These are phyloP conservation scores for Achaetomium macrosporum DNA, from an alignment of 2,329 filamentous ascomycete genomes.

Conservation along the genomic window DNA sequence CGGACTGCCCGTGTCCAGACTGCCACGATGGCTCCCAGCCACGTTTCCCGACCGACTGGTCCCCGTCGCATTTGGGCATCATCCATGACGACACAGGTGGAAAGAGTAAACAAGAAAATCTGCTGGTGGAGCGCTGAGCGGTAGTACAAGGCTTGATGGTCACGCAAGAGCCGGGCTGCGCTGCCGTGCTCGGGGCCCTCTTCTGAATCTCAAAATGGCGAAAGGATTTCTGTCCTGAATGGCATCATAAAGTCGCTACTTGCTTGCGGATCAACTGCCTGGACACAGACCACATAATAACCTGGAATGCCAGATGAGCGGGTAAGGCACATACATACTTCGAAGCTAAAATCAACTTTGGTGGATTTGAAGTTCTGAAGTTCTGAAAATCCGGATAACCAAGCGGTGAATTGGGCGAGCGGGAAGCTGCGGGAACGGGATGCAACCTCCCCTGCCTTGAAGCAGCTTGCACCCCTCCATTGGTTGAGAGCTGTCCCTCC, in stretches of 20 bases:
- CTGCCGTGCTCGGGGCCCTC: no score
- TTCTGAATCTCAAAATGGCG: no score
- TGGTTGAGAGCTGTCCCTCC: slow-evolving; percentile 5
- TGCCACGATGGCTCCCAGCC: slow-evolving; percentile 17
- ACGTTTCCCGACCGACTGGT: slow-evolving; percentile 15
- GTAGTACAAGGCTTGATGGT: no score
- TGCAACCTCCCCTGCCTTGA: not conserved
- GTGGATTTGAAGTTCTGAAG: not conserved
- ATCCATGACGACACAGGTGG: slow-evolving; percentile 12
- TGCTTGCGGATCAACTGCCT: no score
- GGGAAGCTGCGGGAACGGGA: slow-evolving; percentile 16
- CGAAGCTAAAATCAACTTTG: not conserved
- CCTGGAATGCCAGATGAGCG: no score
- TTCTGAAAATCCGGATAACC: not conserved
- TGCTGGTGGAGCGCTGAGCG: no score
- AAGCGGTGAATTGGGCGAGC: not conserved
- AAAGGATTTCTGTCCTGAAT: no score
- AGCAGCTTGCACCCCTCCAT: not conserved
- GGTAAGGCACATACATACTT: not conserved
- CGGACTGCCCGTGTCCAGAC: not conserved
- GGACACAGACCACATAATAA: no score
- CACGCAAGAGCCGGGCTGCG: no score
- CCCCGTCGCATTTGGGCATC: slow-evolving; percentile 15
- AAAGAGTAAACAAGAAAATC: not conserved
- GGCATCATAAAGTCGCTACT: no score